Evolutionary conservation across 139 green algal genomes (phyloP), one percentile per base, ranked within the genome.

Genomic region (Coccomyxa sp.): DNA sequence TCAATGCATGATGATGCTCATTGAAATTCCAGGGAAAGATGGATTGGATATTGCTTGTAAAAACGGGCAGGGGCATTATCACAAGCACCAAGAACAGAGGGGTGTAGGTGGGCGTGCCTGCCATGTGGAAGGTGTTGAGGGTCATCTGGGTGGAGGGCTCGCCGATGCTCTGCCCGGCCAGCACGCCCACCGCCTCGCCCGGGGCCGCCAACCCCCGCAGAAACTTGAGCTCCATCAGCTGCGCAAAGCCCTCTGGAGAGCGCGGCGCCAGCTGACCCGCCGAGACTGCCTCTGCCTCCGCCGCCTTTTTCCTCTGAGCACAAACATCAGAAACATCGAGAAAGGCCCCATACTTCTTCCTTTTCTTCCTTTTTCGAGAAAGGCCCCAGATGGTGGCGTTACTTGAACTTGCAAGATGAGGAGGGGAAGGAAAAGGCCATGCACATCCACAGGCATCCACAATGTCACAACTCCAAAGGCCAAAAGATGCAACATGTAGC

Each of bases 51-150:
- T 51, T 7, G 38, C 38, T 51, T 51, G 3, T 51, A 11, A 51
- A 51, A 51, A 51, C 3, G 38, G 38, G 38, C 38, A 51, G 38
- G 38, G n/a, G n/a, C n/a, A n/a, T n/a, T n/a, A n/a, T n/a, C n/a
- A n/a, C 38, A 51, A 51, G 38, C 38, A 51, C 38, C 38, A 9
- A 25, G 7, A 28, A 25, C 63, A 71, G 63, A 71, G n/a, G n/a
- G n/a, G n/a, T n/a, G n/a, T n/a, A n/a, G n/a, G 21, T 28, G 63
- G 67, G 32, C 82, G 23, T 32, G 79, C 82, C 83, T 31, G 92
- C 93, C 93, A 96, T 96, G 89, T 99, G 96, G 91, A 99, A 99
- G 25, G 96, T 98, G 91, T 98, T 98, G 80, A 98, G 93, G 30
- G 94, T 98, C 90, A 95, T 95, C 85, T 95, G 93, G 10, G 94